Conservation (phyloP, 2,329 filamentous ascomycete genomes). For the Microcyclosporella mali region DNA sequence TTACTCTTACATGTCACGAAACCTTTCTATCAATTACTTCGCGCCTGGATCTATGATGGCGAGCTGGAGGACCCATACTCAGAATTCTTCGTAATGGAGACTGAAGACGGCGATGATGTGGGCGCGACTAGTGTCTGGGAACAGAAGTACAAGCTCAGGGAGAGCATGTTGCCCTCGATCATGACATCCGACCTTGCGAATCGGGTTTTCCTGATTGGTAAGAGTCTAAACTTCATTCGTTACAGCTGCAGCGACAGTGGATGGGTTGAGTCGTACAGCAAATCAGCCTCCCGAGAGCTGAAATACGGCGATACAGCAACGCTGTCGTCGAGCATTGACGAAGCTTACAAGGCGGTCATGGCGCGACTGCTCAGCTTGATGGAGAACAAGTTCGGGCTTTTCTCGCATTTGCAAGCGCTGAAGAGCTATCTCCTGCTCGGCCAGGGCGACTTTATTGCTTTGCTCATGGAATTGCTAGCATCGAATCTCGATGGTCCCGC, state of each 20-base stretch:
- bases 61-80: constrained; percentile 93
- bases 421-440: constrained; percentile 94
- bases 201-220: constrained; percentile 95
- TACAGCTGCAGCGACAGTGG: constrained; percentile 88
- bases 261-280: constrained; percentile 95
- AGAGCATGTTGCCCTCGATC: constrained; percentile 84
- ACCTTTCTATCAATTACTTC: constrained; percentile 93
- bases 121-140: constrained; percentile 92
- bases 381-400: constrained; percentile 90
- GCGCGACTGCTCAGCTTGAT: constrained; percentile 87
- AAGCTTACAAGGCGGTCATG: constrained; percentile 98
- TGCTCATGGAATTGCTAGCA: constrained; percentile 93
- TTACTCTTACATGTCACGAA: constrained; percentile 79
- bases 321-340: constrained; percentile 86
- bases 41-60: constrained; percentile 96
- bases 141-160: constrained; percentile 85
- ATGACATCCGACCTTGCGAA: constrained; percentile 90
- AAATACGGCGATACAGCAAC: constrained; percentile 89
- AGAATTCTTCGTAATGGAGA: constrained; percentile 92
- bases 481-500: constrained; percentile 90
- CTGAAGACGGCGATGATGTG: constrained; percentile 51
- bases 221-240: constrained; percentile 95
- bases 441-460: constrained; percentile 92
- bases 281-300: constrained; percentile 83
- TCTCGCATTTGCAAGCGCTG: constrained; percentile 82